phyloP scores from a whole-genome alignment of 2,329 filamentous ascomycete genomes.

The Diplodia corticola region DNA sequence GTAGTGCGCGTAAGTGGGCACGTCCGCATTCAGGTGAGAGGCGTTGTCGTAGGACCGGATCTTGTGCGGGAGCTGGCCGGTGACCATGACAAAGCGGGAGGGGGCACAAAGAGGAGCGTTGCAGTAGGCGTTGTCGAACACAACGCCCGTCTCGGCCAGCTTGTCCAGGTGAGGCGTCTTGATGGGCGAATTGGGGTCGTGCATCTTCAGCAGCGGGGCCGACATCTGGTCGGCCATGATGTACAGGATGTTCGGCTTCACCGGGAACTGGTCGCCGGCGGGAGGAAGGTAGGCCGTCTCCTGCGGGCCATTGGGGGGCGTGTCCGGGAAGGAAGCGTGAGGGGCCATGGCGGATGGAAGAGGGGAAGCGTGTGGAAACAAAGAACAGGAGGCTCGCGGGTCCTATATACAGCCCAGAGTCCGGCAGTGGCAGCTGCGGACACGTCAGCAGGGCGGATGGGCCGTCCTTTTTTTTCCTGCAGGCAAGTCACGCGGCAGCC shows the following conservation, averaged over 20 bases:
- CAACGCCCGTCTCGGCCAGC: conserved; percentile 76
- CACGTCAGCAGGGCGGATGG: conserved; percentile 13
- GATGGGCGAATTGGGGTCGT: conserved; percentile 85
- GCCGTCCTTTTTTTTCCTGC: conserved; percentile 2
- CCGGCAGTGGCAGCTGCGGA: conserved; percentile 1
- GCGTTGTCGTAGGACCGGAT: conserved; percentile 93
- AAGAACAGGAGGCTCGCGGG: not conserved
- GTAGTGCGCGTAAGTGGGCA: conserved; percentile 91
- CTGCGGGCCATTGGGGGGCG: conserved; percentile 20
- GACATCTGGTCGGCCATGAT: conserved; percentile 98
- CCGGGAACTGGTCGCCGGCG: conserved; percentile 28
- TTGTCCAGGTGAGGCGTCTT: conserved; percentile 88
- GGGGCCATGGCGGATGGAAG: conserved; percentile 18
- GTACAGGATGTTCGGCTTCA: conserved; percentile 76
- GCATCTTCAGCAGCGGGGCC: conserved; percentile 86
- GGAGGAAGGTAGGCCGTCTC: conserved; percentile 21
- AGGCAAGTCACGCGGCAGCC: conserved; percentile 21
- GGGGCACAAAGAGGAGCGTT: conserved; percentile 90
- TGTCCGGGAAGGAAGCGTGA: conserved; percentile 21
- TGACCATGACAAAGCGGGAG: conserved; percentile 92
- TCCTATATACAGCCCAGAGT: not conserved
- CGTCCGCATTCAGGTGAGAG: conserved; percentile 76
- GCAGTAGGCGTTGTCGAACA: conserved; percentile 93
- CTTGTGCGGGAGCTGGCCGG: conserved; percentile 85
- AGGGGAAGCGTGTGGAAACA: not conserved